These are phyloP conservation scores for Nannochloropsis oceanica DNA, from an alignment of 108 stramenopile species.

Conservation along the genomic window DNA sequence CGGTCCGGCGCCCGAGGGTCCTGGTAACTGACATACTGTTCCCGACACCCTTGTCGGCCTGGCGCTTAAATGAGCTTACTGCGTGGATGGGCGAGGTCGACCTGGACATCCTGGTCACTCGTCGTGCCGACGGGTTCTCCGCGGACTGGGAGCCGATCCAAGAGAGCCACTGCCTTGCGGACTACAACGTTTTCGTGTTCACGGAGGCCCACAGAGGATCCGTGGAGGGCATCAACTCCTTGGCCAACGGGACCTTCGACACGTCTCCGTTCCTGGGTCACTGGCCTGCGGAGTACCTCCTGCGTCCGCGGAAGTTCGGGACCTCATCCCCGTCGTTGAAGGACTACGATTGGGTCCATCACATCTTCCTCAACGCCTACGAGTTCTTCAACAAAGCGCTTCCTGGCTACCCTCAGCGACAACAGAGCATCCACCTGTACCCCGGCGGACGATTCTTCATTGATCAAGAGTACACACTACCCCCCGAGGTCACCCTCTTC, in stretches of 20 bases:
- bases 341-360: background rate
- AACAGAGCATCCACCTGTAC: background rate
- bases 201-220: background rate
- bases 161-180: background rate
- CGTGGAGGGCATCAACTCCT: background rate
- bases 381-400: background rate
- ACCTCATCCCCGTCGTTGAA: background rate
- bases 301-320: background rate
- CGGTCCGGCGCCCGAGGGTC: background rate
- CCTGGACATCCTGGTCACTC: background rate
- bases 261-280: background rate
- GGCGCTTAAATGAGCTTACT: background rate
- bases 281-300: background rate
- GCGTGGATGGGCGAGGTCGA: background rate
- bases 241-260: background rate
- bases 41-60: background rate
- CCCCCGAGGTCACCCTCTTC: background rate
- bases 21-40: background rate
- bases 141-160: background rate
- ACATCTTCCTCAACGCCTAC: background rate
- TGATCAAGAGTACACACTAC: background rate
- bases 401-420: background rate
- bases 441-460: background rate
- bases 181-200: background rate
- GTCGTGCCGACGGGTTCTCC: background rate